Percentiles rank a stretch among this genome's conserved stretches.
Evolutionary conservation across 176 grass and related monocot species (phyloP).

Genomic region (Areca catechu): DNA sequence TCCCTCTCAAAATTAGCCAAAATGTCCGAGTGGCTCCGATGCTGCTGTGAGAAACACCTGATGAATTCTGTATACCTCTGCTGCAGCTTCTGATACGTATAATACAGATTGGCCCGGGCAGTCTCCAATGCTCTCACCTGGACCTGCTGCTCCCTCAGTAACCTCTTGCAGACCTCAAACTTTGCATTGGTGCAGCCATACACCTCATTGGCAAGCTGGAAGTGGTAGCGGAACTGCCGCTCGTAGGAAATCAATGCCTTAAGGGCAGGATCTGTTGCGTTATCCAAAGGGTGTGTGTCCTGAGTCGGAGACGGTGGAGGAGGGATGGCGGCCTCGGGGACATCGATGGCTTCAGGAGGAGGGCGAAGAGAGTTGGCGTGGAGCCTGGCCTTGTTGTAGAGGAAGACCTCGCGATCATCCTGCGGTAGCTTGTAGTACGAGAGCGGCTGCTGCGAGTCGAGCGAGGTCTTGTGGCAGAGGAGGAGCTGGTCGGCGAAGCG

Average conservation of each 20-base stretch:
- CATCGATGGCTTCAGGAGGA: constrained; percentile 41
- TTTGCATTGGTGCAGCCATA: constrained; percentile 45
- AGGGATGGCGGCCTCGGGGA: constrained; percentile 41
- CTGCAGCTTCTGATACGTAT: constrained; percentile 58
- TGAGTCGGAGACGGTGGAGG: constrained; percentile 29
- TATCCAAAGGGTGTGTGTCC: constrained; percentile 31
- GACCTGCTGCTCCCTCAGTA: constrained; percentile 75
- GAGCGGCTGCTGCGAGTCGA: constrained; percentile 42
- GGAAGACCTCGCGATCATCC: constrained; percentile 77
- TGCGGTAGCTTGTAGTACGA: constrained; percentile 83
- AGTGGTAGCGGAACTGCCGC: constrained; percentile 67
- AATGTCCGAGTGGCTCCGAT: constrained; percentile 45
- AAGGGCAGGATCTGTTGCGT: constrained; percentile 57
- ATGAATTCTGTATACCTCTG: constrained; percentile 58
- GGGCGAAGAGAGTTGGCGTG: constrained; percentile 36
- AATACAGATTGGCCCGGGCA: constrained; percentile 71
- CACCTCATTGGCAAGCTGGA: constrained; percentile 67
- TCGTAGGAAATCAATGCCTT: constrained; percentile 77
- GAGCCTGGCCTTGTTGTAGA: constrained; percentile 82
- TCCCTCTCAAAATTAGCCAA: constrained; percentile 76
- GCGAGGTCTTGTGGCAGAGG: constrained; percentile 65
- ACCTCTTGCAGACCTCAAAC: constrained; percentile 58
- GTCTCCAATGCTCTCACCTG: constrained; percentile 85
- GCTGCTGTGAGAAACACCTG: constrained; percentile 62
- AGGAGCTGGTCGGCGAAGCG: constrained; percentile 56